These are phyloP conservation scores for Rhodotorula sp. DNA, from an alignment of 1,284 basidiomycete species.

Conservation along the genomic window DNA sequence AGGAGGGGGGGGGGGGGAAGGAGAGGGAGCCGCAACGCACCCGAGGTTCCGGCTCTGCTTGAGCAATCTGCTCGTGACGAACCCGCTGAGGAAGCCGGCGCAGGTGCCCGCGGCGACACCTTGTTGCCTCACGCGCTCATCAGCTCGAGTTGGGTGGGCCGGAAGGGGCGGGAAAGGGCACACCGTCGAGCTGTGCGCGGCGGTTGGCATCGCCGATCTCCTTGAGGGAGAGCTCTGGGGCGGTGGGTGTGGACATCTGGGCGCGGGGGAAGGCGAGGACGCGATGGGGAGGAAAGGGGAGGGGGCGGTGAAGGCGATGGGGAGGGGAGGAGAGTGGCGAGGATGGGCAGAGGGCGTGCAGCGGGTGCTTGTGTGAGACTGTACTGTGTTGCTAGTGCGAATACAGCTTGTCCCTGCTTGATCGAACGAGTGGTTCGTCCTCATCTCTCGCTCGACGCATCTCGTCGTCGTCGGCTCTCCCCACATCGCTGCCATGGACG, in stretches of 20 bases:
- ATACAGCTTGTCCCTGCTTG: too few relatives aligned
- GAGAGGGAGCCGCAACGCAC: too few relatives aligned
- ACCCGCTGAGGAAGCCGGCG: conserved; percentile 34
- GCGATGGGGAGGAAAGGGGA: background rate
- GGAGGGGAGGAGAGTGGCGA: background rate
- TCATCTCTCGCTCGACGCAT: background rate
- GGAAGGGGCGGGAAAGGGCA: background rate
- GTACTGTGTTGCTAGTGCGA: too few relatives aligned
- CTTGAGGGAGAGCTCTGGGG: conserved; percentile 14
- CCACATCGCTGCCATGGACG: conserved; percentile 18
- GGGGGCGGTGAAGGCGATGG: background rate
- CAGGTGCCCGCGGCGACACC: conserved; percentile 31
- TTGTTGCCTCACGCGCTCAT: background rate
- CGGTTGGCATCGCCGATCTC: conserved; percentile 29
- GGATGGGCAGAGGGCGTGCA: background rate
- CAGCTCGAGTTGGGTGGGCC: background rate
- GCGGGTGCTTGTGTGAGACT: background rate
- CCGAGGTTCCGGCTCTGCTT: conserved; percentile 29
- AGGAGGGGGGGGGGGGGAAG: too few relatives aligned
- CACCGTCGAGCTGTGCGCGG: conserved; percentile 35
- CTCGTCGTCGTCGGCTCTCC: background rate
- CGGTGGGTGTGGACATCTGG: background rate
- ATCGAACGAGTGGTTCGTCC: too few relatives aligned
- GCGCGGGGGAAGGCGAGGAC: background rate
- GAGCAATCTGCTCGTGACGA: conserved; percentile 17